Evolutionary conservation across 371 early-diverging fungal species (phyloP), one percentile per base, ranked within the genome.

Genomic region (Mortierella sp.): DNA sequence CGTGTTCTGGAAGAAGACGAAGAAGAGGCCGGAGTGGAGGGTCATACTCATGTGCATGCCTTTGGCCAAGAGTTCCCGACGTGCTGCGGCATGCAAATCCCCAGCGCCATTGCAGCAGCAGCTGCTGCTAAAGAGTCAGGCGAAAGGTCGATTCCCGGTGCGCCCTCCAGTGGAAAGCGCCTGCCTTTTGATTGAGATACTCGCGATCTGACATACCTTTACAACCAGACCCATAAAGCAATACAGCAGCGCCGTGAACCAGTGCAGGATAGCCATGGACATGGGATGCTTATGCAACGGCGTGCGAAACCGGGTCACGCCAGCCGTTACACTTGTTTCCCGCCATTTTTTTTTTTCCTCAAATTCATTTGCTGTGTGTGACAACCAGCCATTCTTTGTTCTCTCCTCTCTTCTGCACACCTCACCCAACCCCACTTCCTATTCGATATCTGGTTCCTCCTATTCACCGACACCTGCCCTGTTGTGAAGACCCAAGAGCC

Each of bases 51-150:
- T 70, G 87, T 95, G 0, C 94, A 90, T 79, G 98, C 98, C 7
- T 83, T 95, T 69, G 97, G 97, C 6, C 97, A 97, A 84, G 94
- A 94, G 72, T 84, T 87, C 62, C 98, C 98, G 19, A 90, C 87
- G 10, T 98, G 98, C 80, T 98, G 98, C 64, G 95, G 95, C 28
- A 96, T 97, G 65, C 88, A 94, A 60, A 86, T 98, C 9, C 98
- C 98, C 2, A 94, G 95, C 59, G 95, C 97, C 1, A 92, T 96
- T 73, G 96, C 95, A 6, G 96, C 96, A 3, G 83, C 83, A n/a
- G 69, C 80, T 9, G 58, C 73, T 9, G 62, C 56, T 16, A 41
- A 60, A 50, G 77, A 77, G 9, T 61, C 63, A 16, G 70, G 71
- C 2, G 64, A 63, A 17, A 48, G 71, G 29, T 16, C 24, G 1